Percentiles rank a stretch among this genome's conserved stretches.
Evolutionary conservation across 441 rosid genomes (phyloP).

Genomic region (Populus trichocarpa): DNA sequence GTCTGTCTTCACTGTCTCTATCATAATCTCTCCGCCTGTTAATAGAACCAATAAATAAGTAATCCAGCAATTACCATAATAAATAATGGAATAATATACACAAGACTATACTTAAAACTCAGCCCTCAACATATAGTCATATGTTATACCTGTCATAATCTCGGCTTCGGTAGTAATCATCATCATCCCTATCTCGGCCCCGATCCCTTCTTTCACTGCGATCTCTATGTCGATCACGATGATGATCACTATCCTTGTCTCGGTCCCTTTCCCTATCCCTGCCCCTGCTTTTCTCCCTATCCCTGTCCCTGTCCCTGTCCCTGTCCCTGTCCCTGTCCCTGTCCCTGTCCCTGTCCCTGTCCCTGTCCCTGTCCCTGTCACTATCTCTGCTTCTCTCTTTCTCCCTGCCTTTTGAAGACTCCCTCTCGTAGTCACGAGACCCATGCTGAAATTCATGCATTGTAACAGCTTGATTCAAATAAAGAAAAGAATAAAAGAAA

Average conservation of each 20-base stretch:
- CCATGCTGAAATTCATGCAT: conserved; percentile 45
- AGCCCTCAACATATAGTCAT: not conserved
- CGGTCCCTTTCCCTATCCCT: conserved; percentile 43
- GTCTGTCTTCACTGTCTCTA: conserved; percentile 70
- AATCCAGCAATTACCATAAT: not conserved
- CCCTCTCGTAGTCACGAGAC: conserved; percentile 59
- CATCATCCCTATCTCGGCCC: conserved; percentile 69
- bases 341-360: conserved; percentile 22
- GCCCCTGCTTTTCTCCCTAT: conserved; percentile 40
- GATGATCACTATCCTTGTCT: conserved; percentile 62
- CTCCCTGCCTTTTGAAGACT: conserved; percentile 55
- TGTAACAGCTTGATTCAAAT: not conserved
- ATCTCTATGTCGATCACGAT: conserved; percentile 63
- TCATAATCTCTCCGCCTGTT: conserved; percentile 70
- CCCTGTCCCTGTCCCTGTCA: conserved; percentile 27
- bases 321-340: conserved; percentile 38
- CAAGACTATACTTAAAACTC: not conserved
- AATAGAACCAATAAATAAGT: not conserved
- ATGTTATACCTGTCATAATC: conserved; percentile 56
- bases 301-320: not conserved
- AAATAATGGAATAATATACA: not conserved
- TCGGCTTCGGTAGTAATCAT: conserved; percentile 49
- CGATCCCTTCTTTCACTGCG: conserved; percentile 68
- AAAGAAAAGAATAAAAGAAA: too few relatives aligned
- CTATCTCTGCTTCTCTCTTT: conserved; percentile 55